These are phyloP conservation scores for Boletus tylopilopsis DNA, from an alignment of 768 basidiomycete species.

Conservation along the genomic window DNA sequence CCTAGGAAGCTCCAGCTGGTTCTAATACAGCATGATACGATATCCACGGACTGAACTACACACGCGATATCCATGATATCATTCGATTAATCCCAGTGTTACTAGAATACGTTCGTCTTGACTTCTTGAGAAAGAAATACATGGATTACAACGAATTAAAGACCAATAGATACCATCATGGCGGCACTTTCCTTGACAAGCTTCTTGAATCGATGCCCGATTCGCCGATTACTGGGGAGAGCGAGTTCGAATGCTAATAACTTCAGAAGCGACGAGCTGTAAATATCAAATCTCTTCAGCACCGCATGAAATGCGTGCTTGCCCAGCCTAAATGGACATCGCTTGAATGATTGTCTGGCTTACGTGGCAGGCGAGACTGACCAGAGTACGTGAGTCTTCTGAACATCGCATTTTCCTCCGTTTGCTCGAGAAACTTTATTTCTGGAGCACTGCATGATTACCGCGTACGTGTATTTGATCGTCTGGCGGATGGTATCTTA, in stretches of 20 bases:
- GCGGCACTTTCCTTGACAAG: slow-evolving; percentile 37
- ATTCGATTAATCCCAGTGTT: neutral
- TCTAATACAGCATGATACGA: too few relatives aligned
- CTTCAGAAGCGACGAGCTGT: slow-evolving; percentile 43
- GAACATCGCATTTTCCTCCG: slow-evolving; percentile 40
- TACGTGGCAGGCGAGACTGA: slow-evolving; percentile 30
- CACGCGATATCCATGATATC: neutral
- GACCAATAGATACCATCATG: slow-evolving; percentile 21
- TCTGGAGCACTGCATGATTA: slow-evolving; percentile 45
- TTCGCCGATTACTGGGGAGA: slow-evolving; percentile 41
- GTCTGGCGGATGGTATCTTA: slow-evolving; percentile 57
- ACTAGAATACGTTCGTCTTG: neutral
- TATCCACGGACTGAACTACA: neutral
- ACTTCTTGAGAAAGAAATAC: neutral
- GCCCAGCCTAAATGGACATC: slow-evolving; percentile 58
- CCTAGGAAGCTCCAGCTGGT: neutral
- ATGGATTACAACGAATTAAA: slow-evolving; percentile 7
- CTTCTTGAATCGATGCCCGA: slow-evolving; percentile 41
- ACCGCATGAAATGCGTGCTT: slow-evolving; percentile 73
- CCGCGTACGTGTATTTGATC: slow-evolving; percentile 52
- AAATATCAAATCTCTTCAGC: slow-evolving; percentile 50
- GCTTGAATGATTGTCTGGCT: slow-evolving; percentile 2
- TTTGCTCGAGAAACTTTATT: slow-evolving; percentile 38
- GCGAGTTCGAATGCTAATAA: slow-evolving; percentile 49
- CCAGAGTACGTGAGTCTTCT: slow-evolving; percentile 58